phyloP scores from a whole-genome alignment of 148 eudicot genomes.

The Dysphania ambrosioides region DNA sequence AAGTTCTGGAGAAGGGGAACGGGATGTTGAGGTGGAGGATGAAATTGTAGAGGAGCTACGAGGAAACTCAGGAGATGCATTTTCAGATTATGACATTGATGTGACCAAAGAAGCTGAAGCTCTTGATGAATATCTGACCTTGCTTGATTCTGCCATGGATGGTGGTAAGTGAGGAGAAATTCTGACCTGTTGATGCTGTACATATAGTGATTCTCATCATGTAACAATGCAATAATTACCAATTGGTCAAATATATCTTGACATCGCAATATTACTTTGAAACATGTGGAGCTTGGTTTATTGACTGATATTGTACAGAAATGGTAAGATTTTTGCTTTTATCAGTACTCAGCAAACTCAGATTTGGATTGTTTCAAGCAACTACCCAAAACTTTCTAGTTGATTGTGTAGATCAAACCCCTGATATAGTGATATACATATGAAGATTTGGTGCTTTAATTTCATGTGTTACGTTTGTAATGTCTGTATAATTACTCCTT shows the following conservation, averaged over 20 bases:
- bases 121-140: conserved; percentile 64
- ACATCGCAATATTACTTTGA: no score
- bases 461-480: no score
- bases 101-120: conserved; percentile 88
- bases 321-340: background rate
- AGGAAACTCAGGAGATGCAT: conserved; percentile 65
- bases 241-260: background rate
- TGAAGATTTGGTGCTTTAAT: no score
- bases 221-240: background rate
- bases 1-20: conserved; percentile 25
- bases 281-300: background rate
- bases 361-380: no score
- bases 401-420: no score
- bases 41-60: conserved; percentile 51
- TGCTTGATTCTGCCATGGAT: conserved; percentile 39
- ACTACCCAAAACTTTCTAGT: no score
- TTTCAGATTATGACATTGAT: conserved; percentile 83
- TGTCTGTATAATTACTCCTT: no score
- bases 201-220: background rate
- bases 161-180: conserved; percentile 7
- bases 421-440: no score
- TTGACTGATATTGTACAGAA: background rate
- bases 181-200: background rate
- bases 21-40: conserved; percentile 76
- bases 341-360: no score